Evolutionary conservation across 441 rosid genomes (phyloP).

Genomic region (Erysimum cheiri): DNA sequence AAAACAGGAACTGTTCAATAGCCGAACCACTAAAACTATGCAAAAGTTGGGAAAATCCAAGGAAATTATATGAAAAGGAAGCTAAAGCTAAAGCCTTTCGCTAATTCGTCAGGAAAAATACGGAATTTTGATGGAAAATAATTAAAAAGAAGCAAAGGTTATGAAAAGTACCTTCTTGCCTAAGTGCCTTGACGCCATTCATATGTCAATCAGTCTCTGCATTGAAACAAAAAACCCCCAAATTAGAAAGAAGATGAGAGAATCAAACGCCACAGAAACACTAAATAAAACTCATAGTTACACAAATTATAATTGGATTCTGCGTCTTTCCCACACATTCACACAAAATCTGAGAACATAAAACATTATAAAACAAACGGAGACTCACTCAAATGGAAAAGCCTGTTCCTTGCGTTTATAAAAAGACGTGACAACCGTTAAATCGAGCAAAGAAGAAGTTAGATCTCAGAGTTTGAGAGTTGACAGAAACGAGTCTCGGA

Average conservation of each 20-base stretch:
- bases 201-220: constrained; percentile 47
- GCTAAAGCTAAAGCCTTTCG: neutral
- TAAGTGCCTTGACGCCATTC: constrained; percentile 71
- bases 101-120: no score
- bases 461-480: no score
- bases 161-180: constrained; percentile 50
- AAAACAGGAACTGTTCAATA: neutral
- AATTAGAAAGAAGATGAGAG: neutral
- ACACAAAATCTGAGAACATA: neutral
- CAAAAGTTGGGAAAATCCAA: neutral
- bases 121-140: no score
- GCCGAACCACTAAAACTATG: neutral
- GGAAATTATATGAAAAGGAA: constrained; percentile 3
- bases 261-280: neutral
- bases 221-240: constrained; percentile 13
- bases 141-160: neutral
- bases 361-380: no score
- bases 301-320: neutral
- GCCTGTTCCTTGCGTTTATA: no score
- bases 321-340: neutral
- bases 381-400: no score
- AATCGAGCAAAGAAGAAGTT: no score
- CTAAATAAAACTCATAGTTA: neutral
- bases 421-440: no score
- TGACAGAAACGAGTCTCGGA: no score